phyloP scores from a whole-genome alignment of 2,329 filamentous ascomycete genomes.

The Trichoderma simmonsii region DNA sequence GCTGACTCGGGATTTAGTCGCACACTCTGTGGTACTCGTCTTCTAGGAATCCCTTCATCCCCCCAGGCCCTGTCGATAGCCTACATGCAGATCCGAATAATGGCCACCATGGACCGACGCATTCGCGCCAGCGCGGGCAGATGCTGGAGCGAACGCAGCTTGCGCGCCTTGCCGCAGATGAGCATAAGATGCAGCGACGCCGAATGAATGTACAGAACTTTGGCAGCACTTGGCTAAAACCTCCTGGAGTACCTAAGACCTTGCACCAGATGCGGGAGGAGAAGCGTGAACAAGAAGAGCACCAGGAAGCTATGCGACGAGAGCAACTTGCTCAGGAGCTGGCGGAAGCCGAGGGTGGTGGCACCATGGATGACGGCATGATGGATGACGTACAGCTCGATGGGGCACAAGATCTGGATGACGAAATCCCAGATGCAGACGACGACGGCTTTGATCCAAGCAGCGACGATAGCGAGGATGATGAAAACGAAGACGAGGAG shows the following conservation, averaged over 20 bases:
- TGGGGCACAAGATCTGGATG: constrained; percentile 61
- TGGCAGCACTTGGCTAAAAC: constrained; percentile 85
- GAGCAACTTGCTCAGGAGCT: constrained; percentile 72
- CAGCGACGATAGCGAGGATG: constrained; percentile 40
- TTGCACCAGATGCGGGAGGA: constrained; percentile 89
- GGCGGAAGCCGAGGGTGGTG: constrained; percentile 57
- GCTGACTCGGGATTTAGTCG: constrained; percentile 45
- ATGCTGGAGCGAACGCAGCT: constrained; percentile 59
- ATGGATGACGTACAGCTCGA: constrained; percentile 58
- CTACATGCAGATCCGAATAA: constrained; percentile 29
- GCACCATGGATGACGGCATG: constrained; percentile 39
- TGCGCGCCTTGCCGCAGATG: constrained; percentile 69
- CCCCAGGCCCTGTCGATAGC: constrained; percentile 34
- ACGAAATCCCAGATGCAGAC: constrained; percentile 68
- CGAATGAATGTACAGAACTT: constrained; percentile 82
- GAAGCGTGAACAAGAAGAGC: constrained; percentile 81
- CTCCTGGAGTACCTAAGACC: constrained; percentile 84
- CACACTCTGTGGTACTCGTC: constrained; percentile 73
- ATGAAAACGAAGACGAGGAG: constrained; percentile 40
- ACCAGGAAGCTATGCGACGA: constrained; percentile 68
- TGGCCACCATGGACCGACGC: constrained; percentile 31
- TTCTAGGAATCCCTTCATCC: constrained; percentile 49
- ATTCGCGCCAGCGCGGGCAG: constrained; percentile 41
- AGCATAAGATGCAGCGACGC: constrained; percentile 71
- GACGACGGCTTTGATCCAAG: constrained; percentile 53